A percentile compares a stretch with the other conserved stretches of the same genome.
phyloP scores from a whole-genome alignment of 2,329 filamentous ascomycete species.

The Endocalyx cinctus region DNA sequence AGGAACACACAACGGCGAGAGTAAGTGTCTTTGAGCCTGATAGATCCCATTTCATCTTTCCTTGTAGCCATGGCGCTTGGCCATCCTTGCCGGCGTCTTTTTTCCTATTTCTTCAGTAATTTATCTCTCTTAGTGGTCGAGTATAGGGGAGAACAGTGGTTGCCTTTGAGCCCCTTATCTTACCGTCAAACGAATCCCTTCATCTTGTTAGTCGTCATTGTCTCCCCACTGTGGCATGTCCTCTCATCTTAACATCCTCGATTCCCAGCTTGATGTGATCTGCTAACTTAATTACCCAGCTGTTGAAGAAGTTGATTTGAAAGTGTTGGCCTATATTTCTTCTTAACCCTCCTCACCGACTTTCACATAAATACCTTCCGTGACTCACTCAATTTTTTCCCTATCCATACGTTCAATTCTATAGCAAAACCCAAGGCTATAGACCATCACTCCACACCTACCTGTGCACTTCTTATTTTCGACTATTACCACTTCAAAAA shows the following conservation, averaged over 20 bases:
- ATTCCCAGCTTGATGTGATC: conserved; percentile 26
- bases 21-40: no score
- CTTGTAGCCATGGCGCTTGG: no score
- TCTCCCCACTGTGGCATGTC: conserved; percentile 18
- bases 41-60: no score
- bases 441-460: conserved; percentile 16
- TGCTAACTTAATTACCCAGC: conserved; percentile 17
- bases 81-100: no score
- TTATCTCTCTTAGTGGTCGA: conserved; percentile 13
- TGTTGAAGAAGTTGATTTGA: conserved; percentile 21
- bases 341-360: conserved; percentile 34
- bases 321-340: conserved; percentile 33
- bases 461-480: conserved; percentile 25
- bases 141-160: no score
- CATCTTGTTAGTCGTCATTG: no score
- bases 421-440: conserved; percentile 13
- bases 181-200: conserved; percentile 18
- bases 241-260: conserved; percentile 20
- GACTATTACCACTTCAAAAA: conserved; percentile 12
- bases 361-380: conserved; percentile 30
- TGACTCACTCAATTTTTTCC: conserved; percentile 35
- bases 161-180: no score
- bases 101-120: conserved; percentile 14
- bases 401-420: conserved; percentile 26
- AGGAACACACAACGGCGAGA: no score